phyloP scores from a whole-genome alignment of 768 basidiomycete genomes.

The Lentinula sp. region DNA sequence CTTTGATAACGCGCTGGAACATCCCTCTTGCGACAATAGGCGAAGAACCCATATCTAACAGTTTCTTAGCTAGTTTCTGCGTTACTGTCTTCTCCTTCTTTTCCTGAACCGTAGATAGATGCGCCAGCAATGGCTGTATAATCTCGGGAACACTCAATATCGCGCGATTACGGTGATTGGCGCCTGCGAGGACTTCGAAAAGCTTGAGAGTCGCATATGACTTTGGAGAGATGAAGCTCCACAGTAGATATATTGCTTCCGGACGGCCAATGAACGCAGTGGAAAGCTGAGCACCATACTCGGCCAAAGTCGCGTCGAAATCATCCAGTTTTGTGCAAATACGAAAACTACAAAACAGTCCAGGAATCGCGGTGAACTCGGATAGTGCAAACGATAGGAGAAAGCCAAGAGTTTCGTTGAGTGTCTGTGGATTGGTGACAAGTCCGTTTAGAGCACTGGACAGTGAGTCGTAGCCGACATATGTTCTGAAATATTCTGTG shows the following conservation, averaged over 20 bases:
- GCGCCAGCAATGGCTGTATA: conserved; percentile 43
- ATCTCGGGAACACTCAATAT: conserved; percentile 57
- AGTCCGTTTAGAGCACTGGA: conserved; percentile 52
- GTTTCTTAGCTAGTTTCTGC: conserved; percentile 56
- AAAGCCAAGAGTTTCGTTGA: conserved; percentile 57
- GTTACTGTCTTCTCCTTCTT: conserved; percentile 45
- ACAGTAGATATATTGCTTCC: conserved; percentile 55
- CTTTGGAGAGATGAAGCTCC: conserved; percentile 38
- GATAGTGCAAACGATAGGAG: conserved; percentile 62
- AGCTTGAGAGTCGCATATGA: conserved; percentile 54
- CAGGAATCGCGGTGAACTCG: conserved; percentile 48
- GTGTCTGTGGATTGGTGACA: conserved; percentile 36
- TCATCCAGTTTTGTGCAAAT: conserved; percentile 23
- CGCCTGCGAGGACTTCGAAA: conserved; percentile 53
- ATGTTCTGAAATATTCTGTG: conserved; percentile 54
- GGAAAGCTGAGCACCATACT: conserved; percentile 34
- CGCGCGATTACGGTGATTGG: conserved; percentile 66
- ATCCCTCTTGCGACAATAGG: conserved; percentile 58
- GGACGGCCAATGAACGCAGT: conserved; percentile 48
- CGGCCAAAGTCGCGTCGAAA: conserved; percentile 32
- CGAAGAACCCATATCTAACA: conserved; percentile 72
- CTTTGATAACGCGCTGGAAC: conserved; percentile 50
- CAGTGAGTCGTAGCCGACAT: conserved; percentile 63
- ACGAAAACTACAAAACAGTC: conserved; percentile 47
- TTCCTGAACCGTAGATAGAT: conserved; percentile 26